Percentiles rank a stretch among this genome's conserved stretches.
Evolutionary conservation across 805 yeast genomes (phyloP).

Genomic region (Candida nonsorbophila): DNA sequence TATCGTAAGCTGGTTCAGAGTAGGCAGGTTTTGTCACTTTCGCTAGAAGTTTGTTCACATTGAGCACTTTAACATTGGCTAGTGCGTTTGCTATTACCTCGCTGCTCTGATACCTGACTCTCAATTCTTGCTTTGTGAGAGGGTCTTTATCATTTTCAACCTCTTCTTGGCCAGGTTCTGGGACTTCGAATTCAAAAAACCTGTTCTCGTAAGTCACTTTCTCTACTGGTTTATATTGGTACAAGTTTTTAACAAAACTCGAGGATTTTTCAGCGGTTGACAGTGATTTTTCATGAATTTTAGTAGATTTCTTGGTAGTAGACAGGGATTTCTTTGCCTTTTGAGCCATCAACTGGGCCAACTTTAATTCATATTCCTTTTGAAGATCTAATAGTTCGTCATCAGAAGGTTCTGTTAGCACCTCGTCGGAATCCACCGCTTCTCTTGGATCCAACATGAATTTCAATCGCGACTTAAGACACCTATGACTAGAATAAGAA

Average conservation of each 20-base stretch:
- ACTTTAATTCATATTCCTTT: constrained; percentile 31
- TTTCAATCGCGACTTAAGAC: constrained; percentile 1
- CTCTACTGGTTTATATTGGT: constrained; percentile 9
- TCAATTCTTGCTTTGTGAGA: constrained; percentile 11
- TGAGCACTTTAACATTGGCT: constrained; percentile 46
- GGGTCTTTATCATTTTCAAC: constrained; percentile 16
- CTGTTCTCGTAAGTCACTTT: constrained; percentile 17
- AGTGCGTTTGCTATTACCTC: constrained; percentile 32
- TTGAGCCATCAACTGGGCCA: too few species aligned
- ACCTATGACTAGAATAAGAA: constrained; percentile 42
- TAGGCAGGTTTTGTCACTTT: constrained; percentile 66
- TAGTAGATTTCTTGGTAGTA: constrained; percentile 1
- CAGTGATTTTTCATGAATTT: too few species aligned
- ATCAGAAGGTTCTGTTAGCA: constrained; percentile 31
- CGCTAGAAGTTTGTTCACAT: constrained; percentile 56
- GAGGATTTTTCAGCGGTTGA: constrained; percentile 6
- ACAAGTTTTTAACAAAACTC: constrained; percentile 14
- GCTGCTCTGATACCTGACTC: constrained; percentile 42
- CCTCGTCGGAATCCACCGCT: constrained; percentile 18
- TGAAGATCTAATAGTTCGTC: constrained; percentile 33
- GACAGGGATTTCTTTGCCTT: neutral
- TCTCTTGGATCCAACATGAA: constrained; percentile 31
- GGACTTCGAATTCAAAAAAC: constrained; percentile 18
- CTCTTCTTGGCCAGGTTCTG: constrained; percentile 4
- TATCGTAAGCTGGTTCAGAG: constrained; percentile 61